Percentiles rank a stretch among this genome's conserved stretches.
These are phyloP conservation scores for Colletotrichum theobromicola DNA, from an alignment of 2,329 filamentous ascomycete species.

Conservation along the genomic window DNA sequence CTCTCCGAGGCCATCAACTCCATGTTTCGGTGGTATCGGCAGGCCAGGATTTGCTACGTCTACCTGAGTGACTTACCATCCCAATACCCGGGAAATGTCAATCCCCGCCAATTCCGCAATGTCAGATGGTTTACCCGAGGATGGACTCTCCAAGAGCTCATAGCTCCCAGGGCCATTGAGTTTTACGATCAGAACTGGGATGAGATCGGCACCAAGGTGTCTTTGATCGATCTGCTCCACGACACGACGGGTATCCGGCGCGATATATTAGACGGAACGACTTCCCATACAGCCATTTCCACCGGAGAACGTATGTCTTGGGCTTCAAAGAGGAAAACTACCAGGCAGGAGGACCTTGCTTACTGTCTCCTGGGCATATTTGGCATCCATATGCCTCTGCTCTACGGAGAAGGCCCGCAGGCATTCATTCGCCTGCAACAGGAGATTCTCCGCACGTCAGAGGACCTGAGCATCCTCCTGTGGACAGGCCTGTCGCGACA, in stretches of 20 bases:
- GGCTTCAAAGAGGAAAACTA: conserved; percentile 33
- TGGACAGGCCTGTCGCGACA: background rate
- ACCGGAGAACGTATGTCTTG: conserved; percentile 23
- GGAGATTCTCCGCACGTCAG: conserved; percentile 7
- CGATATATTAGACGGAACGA: background rate
- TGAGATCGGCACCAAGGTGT: conserved; percentile 27
- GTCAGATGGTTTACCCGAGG: conserved; percentile 27
- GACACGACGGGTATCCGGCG: background rate
- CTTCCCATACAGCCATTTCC: background rate
- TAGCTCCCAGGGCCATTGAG: conserved; percentile 30
- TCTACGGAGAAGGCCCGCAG: conserved; percentile 33
- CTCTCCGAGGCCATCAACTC: conserved; percentile 32
- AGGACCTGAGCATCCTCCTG: conserved; percentile 3
- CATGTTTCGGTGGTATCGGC: conserved; percentile 26
- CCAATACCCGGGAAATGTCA: background rate
- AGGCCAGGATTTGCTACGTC: conserved; percentile 31
- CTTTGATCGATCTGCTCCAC: background rate
- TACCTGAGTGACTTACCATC: conserved; percentile 15
- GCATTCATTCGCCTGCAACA: conserved; percentile 16
- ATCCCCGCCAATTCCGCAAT: background rate
- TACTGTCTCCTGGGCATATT: conserved; percentile 38
- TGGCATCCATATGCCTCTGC: conserved; percentile 36
- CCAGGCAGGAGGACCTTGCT: conserved; percentile 33
- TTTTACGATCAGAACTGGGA: conserved; percentile 33
- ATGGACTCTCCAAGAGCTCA: conserved; percentile 35